Conservation (phyloP, 371 early-diverging fungal species). For the Mucor mucedo region DNA sequence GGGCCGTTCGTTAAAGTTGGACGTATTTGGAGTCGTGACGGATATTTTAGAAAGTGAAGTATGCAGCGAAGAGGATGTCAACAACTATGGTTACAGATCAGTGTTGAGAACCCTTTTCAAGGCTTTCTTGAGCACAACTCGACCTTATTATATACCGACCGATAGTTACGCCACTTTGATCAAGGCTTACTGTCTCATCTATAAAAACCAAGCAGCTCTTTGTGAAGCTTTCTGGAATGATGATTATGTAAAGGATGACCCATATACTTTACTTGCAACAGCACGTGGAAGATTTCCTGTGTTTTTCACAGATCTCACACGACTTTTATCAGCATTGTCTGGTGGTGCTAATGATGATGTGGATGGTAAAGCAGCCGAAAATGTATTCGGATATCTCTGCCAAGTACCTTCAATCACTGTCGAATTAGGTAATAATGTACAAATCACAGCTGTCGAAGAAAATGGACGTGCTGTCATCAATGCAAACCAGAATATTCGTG, state of each 20-base stretch:
- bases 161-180: conserved; percentile 39
- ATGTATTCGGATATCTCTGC: conserved; percentile 38
- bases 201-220: conserved; percentile 34
- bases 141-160: conserved; percentile 31
- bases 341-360: conserved; percentile 12
- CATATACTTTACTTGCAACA: conserved; percentile 27
- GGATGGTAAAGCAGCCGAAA: conserved; percentile 13
- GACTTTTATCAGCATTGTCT: conserved; percentile 35
- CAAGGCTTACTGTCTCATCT: conserved; percentile 25
- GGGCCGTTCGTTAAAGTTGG: conserved; percentile 40
- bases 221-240: conserved; percentile 41
- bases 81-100: conserved; percentile 35
- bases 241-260: conserved; percentile 22
- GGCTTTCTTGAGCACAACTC: conserved; percentile 34
- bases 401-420: conserved; percentile 28
- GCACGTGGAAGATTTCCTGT: conserved; percentile 42
- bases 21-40: conserved; percentile 33
- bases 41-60: conserved; percentile 27
- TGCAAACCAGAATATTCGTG: conserved; percentile 21
- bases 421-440: conserved; percentile 17
- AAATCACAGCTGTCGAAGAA: conserved; percentile 15
- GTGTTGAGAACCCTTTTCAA: conserved; percentile 28
- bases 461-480: conserved; percentile 11
- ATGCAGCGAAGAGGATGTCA: conserved; percentile 41
- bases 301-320: conserved; percentile 30